Conservation (phyloP, 768 basidiomycete species). For the Pholiota microspora region DNA sequence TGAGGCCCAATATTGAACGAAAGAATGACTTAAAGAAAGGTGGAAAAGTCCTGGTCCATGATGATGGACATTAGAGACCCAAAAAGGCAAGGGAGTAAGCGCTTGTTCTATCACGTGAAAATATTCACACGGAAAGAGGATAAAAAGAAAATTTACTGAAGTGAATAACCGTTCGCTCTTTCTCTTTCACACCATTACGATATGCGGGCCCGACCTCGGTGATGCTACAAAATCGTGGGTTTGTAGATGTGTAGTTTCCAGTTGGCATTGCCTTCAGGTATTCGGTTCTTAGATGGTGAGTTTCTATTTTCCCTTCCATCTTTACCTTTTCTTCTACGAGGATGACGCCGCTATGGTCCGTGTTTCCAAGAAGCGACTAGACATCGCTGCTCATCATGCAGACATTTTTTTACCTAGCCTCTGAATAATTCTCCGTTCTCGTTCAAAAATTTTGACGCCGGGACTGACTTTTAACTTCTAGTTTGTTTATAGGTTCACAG, state of each 20-base stretch:
- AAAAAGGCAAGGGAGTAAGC: no score
- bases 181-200: no score
- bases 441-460: not conserved
- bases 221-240: no score
- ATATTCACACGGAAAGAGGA: slow-evolving; percentile 1
- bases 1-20: no score
- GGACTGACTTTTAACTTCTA: not conserved
- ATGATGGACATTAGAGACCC: no score
- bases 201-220: no score
- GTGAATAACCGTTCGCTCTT: not conserved
- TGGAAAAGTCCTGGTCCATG: no score
- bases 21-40: no score
- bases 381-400: slow-evolving; percentile 80
- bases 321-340: slow-evolving; percentile 22
- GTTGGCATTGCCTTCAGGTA: not conserved
- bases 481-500: not conserved
- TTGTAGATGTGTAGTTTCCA: not conserved
- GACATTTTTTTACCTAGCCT: slow-evolving; percentile 67
- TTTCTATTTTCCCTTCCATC: slow-evolving; percentile 2
- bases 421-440: slow-evolving; percentile 44
- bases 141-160: slow-evolving; percentile 2
- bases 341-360: slow-evolving; percentile 93
- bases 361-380: slow-evolving; percentile 96
- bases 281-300: slow-evolving; percentile 15
- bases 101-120: no score